Conservation (phyloP, 2,329 filamentous ascomycete genomes). For the Pleurostoma richardsiae region DNA sequence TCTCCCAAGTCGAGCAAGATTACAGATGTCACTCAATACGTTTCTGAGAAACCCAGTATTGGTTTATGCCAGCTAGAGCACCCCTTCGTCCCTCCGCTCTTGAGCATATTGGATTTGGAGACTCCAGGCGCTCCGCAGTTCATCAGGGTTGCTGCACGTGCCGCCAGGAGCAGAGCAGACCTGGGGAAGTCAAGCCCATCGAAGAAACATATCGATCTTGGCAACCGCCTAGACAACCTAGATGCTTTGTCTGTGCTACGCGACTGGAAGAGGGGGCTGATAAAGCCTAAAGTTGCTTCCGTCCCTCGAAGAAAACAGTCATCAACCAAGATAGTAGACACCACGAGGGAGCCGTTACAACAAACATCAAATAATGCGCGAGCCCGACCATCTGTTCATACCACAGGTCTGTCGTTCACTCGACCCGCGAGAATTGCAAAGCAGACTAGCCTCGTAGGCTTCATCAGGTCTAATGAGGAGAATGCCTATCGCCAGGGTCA, state of each 20-base stretch:
- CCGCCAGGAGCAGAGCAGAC: conserved; percentile 39
- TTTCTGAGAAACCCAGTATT: conserved; percentile 1
- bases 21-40: neutral
- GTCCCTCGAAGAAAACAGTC: neutral
- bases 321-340: neutral
- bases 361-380: neutral
- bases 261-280: conserved; percentile 51
- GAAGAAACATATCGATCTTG: conserved; percentile 54
- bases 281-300: conserved; percentile 27
- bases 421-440: conserved; percentile 18
- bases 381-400: neutral
- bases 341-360: conserved; percentile 1
- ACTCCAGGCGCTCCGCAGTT: conserved; percentile 49
- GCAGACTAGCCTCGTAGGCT: conserved; percentile 22
- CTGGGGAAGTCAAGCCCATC: conserved; percentile 51
- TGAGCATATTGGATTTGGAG: conserved; percentile 59
- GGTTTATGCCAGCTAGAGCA: conserved; percentile 6
- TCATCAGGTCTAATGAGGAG: conserved; percentile 15
- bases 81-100: conserved; percentile 32
- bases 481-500: neutral
- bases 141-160: conserved; percentile 56
- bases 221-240: conserved; percentile 53
- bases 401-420: conserved; percentile 12
- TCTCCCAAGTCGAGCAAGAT: neutral
- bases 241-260: conserved; percentile 49